These are phyloP conservation scores for Vitis rupestris DNA, from an alignment of 164 flowering plant species.

Conservation along the genomic window DNA sequence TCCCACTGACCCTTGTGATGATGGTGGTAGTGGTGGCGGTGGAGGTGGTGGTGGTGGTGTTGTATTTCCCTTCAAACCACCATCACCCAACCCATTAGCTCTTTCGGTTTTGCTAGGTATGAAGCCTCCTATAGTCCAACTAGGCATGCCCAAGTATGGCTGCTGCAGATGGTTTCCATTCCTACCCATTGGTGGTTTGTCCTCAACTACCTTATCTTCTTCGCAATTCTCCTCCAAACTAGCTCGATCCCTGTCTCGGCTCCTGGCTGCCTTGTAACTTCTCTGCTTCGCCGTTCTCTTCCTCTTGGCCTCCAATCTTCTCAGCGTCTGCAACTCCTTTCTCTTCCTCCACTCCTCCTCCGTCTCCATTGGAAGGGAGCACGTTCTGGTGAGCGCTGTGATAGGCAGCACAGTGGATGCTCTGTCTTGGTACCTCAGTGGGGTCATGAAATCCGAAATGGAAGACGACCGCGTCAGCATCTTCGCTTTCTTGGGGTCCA, in stretches of 20 bases:
- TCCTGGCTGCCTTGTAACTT: slow-evolving; percentile 16
- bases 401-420: neutral
- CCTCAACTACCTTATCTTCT: slow-evolving; percentile 14
- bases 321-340: slow-evolving; percentile 45
- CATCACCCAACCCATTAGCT: neutral
- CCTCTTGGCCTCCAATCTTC: slow-evolving; percentile 50
- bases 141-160: neutral
- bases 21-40: neutral
- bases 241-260: neutral
- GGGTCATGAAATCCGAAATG: slow-evolving; percentile 25
- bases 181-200: neutral
- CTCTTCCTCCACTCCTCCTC: slow-evolving; percentile 50
- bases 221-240: slow-evolving; percentile 2
- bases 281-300: slow-evolving; percentile 48
- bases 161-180: neutral
- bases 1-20: slow-evolving; percentile 36
- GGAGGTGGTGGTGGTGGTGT: neutral
- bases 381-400: slow-evolving; percentile 28
- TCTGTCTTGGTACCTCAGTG: neutral
- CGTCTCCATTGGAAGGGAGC: slow-evolving; percentile 45
- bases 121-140: slow-evolving; percentile 1
- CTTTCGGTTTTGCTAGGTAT: neutral
- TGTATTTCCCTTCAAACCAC: too few species aligned
- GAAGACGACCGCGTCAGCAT: slow-evolving; percentile 40
- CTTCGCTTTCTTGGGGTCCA: slow-evolving; percentile 32